Percentiles rank a stretch among this genome's conserved stretches.
phyloP scores from a whole-genome alignment of 2,329 filamentous ascomycete species.

The Paraphaeosphaeria minitans region DNA sequence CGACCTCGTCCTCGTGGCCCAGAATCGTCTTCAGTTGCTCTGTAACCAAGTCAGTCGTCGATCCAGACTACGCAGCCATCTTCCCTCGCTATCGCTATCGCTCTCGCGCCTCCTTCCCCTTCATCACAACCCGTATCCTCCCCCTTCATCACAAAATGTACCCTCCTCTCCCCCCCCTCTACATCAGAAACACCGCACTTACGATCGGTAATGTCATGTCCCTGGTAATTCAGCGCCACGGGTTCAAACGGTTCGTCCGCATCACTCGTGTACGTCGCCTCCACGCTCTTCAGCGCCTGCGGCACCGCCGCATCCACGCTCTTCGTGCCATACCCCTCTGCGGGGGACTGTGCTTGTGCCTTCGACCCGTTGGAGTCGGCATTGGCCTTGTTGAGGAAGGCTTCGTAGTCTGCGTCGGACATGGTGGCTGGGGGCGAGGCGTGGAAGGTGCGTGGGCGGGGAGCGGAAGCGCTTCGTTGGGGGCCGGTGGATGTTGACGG shows the following conservation, averaged over 20 bases:
- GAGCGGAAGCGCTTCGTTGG: background rate
- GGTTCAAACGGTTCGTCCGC: conserved; percentile 85
- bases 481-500: background rate
- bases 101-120: background rate
- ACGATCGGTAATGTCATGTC: conserved; percentile 62
- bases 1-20: conserved; percentile 62
- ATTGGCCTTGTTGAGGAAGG: conserved; percentile 88
- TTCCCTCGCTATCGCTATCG: too few relatives aligned
- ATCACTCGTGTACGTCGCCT: conserved; percentile 77
- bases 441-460: conserved; percentile 3
- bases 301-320: conserved; percentile 64
- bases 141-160: too few relatives aligned
- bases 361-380: conserved; percentile 57
- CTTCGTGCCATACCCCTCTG: conserved; percentile 37
- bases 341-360: conserved; percentile 32
- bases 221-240: conserved; percentile 69
- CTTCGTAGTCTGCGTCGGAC: conserved; percentile 81
- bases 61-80: background rate
- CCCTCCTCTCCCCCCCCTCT: background rate
- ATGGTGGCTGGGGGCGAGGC: conserved; percentile 50
- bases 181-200: conserved; percentile 30
- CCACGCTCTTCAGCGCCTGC: conserved; percentile 39
- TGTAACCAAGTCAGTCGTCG: conserved; percentile 42
- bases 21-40: conserved; percentile 74
- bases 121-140: background rate